Evolutionary conservation across 495 filamentous ascomycete genomes (phyloP).

Genomic region (Neurospora intermedia): DNA sequence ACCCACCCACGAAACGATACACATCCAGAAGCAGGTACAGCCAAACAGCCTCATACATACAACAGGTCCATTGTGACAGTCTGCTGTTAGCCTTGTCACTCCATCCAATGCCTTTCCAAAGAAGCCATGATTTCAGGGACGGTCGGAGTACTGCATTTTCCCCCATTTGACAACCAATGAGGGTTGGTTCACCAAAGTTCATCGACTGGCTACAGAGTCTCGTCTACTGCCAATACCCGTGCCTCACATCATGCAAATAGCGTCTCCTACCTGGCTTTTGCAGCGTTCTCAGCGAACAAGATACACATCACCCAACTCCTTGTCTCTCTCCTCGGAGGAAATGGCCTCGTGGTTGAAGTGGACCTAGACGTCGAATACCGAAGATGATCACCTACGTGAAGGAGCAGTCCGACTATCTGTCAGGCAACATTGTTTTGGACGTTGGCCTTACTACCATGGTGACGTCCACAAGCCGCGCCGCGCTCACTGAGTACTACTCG

Average conservation of each 20-base stretch:
- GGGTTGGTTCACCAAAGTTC: background rate
- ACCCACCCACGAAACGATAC: background rate
- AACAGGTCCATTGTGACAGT: background rate
- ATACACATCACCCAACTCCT: background rate
- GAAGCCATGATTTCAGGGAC: background rate
- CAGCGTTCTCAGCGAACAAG: background rate
- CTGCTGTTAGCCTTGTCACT: background rate
- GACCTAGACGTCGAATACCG: background rate
- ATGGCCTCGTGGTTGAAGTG: background rate
- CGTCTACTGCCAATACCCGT: background rate
- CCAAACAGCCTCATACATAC: background rate
- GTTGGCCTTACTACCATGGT: background rate
- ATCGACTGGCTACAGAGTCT: background rate
- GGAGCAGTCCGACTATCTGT: background rate
- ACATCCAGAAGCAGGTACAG: background rate
- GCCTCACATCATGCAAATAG: background rate
- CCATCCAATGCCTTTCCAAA: background rate
- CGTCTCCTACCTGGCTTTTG: background rate
- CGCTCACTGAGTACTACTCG: background rate
- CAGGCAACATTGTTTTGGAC: background rate
- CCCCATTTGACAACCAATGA: background rate
- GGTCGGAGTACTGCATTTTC: background rate
- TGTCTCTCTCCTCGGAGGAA: background rate
- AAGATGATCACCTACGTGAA: background rate
- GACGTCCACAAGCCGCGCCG: background rate